Conservation (phyloP, 345 rosid species). For the Bruguiera gymnorhiza region DNA sequence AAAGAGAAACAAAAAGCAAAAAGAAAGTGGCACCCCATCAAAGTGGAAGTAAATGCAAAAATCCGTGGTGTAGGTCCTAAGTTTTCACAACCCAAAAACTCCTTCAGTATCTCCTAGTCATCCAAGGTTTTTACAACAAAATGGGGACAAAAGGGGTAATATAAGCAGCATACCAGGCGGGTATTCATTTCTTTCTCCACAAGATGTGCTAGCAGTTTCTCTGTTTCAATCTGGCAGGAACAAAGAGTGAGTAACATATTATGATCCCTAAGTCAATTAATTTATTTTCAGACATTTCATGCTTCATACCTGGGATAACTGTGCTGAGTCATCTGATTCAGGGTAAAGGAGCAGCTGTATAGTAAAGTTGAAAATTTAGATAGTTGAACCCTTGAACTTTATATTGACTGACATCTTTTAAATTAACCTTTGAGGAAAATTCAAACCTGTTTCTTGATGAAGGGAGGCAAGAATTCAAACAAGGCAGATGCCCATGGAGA, state of each 20-base stretch:
- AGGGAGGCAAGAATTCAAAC: constrained; percentile 82
- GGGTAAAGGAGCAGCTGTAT: constrained; percentile 84
- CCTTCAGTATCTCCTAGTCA: no score
- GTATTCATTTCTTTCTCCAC: constrained; percentile 94
- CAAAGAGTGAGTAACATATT: constrained; percentile 21
- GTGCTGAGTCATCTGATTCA: constrained; percentile 99
- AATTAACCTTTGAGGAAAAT: constrained; percentile 7
- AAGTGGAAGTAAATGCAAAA: no score
- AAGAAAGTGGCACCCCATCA: no score
- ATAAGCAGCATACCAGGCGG: constrained; percentile 53
- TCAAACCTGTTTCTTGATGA: constrained; percentile 82
- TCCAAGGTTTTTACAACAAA: no score
- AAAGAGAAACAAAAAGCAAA: no score
- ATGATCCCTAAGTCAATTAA: constrained; percentile 7
- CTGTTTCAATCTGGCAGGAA: constrained; percentile 77
- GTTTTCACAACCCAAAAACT: no score
- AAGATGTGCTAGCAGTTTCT: constrained; percentile 93
- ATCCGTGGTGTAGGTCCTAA: no score
- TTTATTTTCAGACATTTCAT: constrained; percentile 4
- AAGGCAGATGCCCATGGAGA: constrained; percentile 99
- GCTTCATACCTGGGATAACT: constrained; percentile 82
- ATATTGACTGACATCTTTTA: constrained; percentile 6
- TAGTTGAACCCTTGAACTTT: constrained; percentile 4
- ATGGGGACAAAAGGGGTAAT: not conserved
- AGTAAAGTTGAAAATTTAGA: constrained; percentile 29